These are phyloP conservation scores for Nicotiana paniculata DNA, from an alignment of 257 asterid species.

Conservation along the genomic window DNA sequence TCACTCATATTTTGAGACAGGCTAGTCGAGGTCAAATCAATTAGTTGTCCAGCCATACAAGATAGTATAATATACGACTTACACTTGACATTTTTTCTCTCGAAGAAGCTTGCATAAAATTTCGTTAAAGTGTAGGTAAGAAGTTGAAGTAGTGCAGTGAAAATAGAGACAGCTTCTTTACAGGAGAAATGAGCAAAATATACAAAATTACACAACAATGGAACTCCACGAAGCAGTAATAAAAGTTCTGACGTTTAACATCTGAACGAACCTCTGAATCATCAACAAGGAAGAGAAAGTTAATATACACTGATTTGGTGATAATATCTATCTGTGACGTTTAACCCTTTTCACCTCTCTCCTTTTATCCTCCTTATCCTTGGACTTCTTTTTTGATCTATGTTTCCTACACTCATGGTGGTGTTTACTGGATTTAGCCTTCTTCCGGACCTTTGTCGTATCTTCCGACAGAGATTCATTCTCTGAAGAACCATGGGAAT, in stretches of 20 bases:
- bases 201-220: background rate
- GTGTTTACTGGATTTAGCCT: conserved; percentile 20
- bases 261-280: background rate
- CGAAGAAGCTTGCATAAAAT: background rate
- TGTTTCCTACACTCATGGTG: conserved; percentile 44
- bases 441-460: conserved; percentile 26
- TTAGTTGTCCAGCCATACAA: background rate
- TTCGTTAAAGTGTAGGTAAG: background rate
- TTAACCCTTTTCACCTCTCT: conserved; percentile 39
- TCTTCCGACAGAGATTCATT: conserved; percentile 30
- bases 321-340: conserved; percentile 21
- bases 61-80: background rate
- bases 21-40: background rate
- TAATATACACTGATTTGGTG: background rate
- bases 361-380: conserved; percentile 36
- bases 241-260: background rate
- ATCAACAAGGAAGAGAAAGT: background rate
- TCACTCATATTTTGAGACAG: background rate
- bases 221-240: background rate
- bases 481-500: conserved; percentile 35
- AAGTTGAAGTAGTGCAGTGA: background rate
- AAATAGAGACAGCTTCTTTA: background rate
- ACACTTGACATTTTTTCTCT: background rate
- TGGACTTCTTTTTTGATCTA: conserved; percentile 50
- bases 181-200: background rate